Conservation (phyloP, 2,329 filamentous ascomycete species). For the Nemania abortiva region DNA sequence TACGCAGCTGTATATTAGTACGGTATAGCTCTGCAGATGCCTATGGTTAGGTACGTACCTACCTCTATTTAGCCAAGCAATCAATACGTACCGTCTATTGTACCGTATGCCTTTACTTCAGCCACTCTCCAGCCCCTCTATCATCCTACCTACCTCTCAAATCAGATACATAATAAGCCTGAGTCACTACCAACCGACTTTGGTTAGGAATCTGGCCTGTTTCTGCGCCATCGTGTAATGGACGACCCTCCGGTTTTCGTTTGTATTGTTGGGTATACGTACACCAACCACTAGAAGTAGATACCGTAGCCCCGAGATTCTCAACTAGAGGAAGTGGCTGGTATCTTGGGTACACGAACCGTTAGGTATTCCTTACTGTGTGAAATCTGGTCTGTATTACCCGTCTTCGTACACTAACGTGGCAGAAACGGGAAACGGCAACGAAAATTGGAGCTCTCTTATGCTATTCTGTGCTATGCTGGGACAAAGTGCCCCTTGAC, state of each 20-base stretch:
- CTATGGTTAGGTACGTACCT: not conserved
- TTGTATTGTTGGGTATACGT: not conserved
- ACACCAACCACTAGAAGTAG: not conserved
- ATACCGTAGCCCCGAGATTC: not conserved
- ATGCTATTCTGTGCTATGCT: not conserved
- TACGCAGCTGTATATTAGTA: not conserved
- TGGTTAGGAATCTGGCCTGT: not conserved
- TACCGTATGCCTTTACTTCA: not conserved
- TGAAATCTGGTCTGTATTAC: conserved; percentile 2
- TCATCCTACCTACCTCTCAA: not conserved
- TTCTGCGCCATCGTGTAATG: not conserved
- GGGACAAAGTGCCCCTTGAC: not conserved
- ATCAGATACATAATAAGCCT: conserved; percentile 10
- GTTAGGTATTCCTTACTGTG: conserved; percentile 16
- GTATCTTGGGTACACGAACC: conserved; percentile 21
- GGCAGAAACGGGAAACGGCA: conserved; percentile 23
- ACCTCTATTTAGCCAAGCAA: not conserved
- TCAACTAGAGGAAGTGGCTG: conserved; percentile 9
- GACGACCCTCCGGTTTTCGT: not conserved
- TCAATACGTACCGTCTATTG: too few species aligned
- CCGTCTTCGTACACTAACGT: conserved; percentile 10
- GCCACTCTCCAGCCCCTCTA: conserved; percentile 19
- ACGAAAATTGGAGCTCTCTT: conserved; percentile 7
- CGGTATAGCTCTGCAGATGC: not conserved
- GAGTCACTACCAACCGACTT: conserved; percentile 10